Conservation (phyloP, 2,329 filamentous ascomycete species). For the Didymella glomerata region DNA sequence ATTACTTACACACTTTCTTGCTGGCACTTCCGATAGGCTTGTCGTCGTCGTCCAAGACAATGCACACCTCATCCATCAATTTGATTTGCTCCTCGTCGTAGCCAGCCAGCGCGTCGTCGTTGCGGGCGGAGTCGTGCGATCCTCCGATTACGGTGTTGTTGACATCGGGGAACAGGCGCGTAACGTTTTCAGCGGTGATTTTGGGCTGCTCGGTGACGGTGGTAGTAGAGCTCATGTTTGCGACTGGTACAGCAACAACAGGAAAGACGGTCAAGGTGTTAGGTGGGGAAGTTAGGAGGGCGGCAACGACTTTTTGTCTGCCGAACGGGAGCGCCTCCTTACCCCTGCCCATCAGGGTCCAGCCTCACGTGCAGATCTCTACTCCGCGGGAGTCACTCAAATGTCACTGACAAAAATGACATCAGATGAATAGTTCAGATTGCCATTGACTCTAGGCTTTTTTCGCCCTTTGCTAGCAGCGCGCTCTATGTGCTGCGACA, state of each 20-base stretch:
- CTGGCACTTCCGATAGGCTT: constrained; percentile 92
- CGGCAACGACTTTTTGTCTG: constrained; percentile 9
- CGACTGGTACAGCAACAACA: constrained; percentile 8
- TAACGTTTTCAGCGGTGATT: constrained; percentile 86
- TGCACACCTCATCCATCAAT: constrained; percentile 98
- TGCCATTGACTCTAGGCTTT: constrained; percentile 20
- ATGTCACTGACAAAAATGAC: not conserved
- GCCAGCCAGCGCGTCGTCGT: constrained; percentile 77
- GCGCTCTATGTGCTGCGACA: constrained; percentile 25
- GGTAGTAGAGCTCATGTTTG: constrained; percentile 46
- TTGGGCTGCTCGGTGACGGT: constrained; percentile 58
- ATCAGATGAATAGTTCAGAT: constrained; percentile 17
- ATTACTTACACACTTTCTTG: constrained; percentile 90
- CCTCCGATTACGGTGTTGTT: constrained; percentile 66
- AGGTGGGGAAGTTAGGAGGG: constrained; percentile 14
- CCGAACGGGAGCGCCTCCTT: constrained; percentile 3
- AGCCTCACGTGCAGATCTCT: constrained; percentile 15
- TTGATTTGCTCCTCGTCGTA: constrained; percentile 98
- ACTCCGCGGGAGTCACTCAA: constrained; percentile 10
- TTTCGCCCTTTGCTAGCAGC: constrained; percentile 11
- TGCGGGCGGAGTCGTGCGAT: constrained; percentile 67
- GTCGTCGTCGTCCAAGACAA: constrained; percentile 92
- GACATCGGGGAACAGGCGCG: constrained; percentile 87
- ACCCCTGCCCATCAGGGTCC: constrained; percentile 4
- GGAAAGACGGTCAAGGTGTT: constrained; percentile 14